Base-by-base conservation (phyloP, 75 land plant species). In the Selaginella tamariscina region DNA sequence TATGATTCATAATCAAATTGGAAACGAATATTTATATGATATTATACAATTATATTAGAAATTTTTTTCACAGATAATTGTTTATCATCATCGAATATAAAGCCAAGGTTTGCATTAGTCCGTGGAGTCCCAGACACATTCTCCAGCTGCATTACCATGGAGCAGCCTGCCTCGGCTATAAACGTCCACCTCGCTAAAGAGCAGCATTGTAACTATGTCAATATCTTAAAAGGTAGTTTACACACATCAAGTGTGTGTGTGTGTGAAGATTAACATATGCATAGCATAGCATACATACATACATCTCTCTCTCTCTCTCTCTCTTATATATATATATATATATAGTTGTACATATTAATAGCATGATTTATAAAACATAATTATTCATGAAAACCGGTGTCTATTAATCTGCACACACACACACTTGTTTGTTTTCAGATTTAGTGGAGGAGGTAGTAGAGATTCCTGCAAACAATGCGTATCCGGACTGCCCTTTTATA, bases 401-500 rank as follows among this genome's bases (percentile, higher is more conserved):
- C 20, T 49, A 11, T 11, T 20, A 49, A 49, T 11, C 20, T 11
- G 54, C 54, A 49, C 11, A 49, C 11, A 49, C 20, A 49, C 20
- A 11, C 11, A 49, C 20, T 49, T 20, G 20, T 11, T 11, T 20
- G 11, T 49, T 11, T 28, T 30, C 74, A 73, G 74, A 56, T 24
- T 60, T 74, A 55, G 72, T 74, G 65, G 33, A 74, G 49, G 54
- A 74, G 24, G 54, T 74, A 18, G 67, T 74, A 24, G 65, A 74
- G 55, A 28, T 74, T 11, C 72, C 72, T 0, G 72, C 76, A 29
- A 69, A 68, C 22, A 30, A 74, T 33, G 31, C 24, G 31, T 74
- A 68, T 60, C 76, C 76, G n/a, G 76, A 74, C 65, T 74, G 76
- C 56, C 76, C 76, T 27, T 74, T 74, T 55, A 44, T 74, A 26